Percentiles rank a stretch among this genome's conserved stretches.
Evolutionary conservation across 2,329 filamentous ascomycete genomes (phyloP).

Genomic region (Raffaelea arxii): DNA sequence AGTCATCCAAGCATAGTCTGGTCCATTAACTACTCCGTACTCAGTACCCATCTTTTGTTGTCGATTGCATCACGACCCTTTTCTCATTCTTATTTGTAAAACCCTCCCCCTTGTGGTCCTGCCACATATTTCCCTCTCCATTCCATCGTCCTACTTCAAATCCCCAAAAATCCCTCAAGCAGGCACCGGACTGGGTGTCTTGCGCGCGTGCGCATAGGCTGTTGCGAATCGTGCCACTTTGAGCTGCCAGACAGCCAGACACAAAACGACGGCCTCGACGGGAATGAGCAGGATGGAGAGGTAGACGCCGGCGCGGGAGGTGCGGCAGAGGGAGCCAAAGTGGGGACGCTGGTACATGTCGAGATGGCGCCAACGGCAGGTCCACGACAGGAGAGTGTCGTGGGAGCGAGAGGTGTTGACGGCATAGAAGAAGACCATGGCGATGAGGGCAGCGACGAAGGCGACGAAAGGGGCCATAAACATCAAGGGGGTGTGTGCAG

Average conservation of each 20-base stretch:
- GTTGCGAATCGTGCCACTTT: constrained; percentile 32
- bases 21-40: too few relatives aligned
- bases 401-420: constrained; percentile 40
- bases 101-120: neutral
- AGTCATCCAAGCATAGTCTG: too few relatives aligned
- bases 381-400: constrained; percentile 53
- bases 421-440: constrained; percentile 47
- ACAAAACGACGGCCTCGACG: constrained; percentile 40
- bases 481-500: constrained; percentile 25
- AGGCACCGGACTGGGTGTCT: constrained; percentile 20
- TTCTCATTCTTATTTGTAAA: too few relatives aligned
- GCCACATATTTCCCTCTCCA: neutral
- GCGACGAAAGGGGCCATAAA: constrained; percentile 31
- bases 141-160: neutral
- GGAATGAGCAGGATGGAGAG: constrained; percentile 48
- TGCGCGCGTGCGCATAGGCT: constrained; percentile 21
- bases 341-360: constrained; percentile 41
- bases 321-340: constrained; percentile 46
- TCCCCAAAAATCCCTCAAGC: constrained; percentile 6
- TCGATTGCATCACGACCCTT: too few relatives aligned
- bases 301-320: constrained; percentile 44
- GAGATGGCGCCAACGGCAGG: constrained; percentile 48
- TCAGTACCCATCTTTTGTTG: too few relatives aligned
- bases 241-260: constrained; percentile 33
- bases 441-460: constrained; percentile 38